Evolutionary conservation across 192 early-diverging fungal species (phyloP).

Genomic region (Coemansia sp.): DNA sequence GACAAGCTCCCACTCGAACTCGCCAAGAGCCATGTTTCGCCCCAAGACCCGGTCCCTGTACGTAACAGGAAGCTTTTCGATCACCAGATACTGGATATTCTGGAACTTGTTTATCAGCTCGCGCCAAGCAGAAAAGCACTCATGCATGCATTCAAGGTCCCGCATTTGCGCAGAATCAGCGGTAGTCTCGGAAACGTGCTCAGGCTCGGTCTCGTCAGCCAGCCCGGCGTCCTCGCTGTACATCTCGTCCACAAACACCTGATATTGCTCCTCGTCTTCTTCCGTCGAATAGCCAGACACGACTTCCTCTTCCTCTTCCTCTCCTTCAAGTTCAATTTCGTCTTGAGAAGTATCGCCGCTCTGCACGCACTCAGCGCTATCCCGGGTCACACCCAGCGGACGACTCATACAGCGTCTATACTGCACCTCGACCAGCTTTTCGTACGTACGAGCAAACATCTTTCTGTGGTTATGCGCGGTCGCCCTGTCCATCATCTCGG

Average conservation of each 20-base stretch:
- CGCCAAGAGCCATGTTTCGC: neutral
- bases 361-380: neutral
- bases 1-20: slow-evolving; percentile 26
- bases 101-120: slow-evolving; percentile 11
- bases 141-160: neutral
- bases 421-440: neutral
- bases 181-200: too few relatives aligned
- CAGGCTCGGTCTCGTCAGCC: too few relatives aligned
- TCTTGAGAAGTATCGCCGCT: too few relatives aligned
- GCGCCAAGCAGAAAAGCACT: slow-evolving; percentile 28
- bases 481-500: neutral
- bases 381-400: neutral
- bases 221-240: neutral
- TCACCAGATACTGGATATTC: neutral
- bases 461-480: neutral
- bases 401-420: neutral
- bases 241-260: too few relatives aligned
- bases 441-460: neutral
- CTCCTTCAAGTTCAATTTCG: too few relatives aligned
- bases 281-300: too few relatives aligned
- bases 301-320: too few relatives aligned
- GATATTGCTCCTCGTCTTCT: too few relatives aligned
- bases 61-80: neutral
- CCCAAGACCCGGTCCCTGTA: neutral
- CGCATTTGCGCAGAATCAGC: neutral